These are phyloP conservation scores for Achaetomium macrosporum DNA, from an alignment of 2,329 filamentous ascomycete genomes.

Conservation along the genomic window DNA sequence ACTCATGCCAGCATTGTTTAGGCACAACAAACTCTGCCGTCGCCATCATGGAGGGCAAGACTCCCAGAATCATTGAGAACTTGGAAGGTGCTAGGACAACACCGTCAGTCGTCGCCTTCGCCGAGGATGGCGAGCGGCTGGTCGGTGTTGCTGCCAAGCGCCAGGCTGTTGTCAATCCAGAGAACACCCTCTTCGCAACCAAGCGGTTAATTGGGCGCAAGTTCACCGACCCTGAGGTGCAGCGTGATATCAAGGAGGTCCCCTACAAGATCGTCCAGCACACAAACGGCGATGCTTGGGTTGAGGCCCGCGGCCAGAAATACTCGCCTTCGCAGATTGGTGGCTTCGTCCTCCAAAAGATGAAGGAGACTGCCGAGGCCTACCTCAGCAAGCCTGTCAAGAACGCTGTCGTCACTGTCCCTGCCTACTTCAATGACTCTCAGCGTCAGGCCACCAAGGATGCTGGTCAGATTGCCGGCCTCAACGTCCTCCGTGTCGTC, in stretches of 20 bases:
- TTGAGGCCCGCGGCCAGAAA: conserved; percentile 86
- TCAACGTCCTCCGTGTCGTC: conserved; percentile 95
- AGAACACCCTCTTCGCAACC: conserved; percentile 96
- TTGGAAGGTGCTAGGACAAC: conserved; percentile 89
- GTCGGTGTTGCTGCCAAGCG: conserved; percentile 97
- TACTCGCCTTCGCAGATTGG: conserved; percentile 98
- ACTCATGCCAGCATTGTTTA: conserved; percentile 27
- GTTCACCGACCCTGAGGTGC: conserved; percentile 88
- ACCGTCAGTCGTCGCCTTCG: conserved; percentile 91
- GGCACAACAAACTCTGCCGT: conserved; percentile 96
- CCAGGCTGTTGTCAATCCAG: conserved; percentile 95
- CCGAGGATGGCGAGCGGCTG: conserved; percentile 89
- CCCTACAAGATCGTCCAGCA: conserved; percentile 99
- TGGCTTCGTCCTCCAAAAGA: conserved; percentile 94
- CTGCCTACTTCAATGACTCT: conserved; percentile 98
- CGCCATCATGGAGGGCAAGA: conserved; percentile 95
- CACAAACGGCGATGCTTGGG: conserved; percentile 94
- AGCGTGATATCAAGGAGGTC: conserved; percentile 95
- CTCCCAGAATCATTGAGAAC: conserved; percentile 95
- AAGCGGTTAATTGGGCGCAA: conserved; percentile 98
- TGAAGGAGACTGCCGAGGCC: conserved; percentile 97
- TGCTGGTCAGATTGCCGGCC: conserved; percentile 89
- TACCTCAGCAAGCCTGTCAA: conserved; percentile 87
- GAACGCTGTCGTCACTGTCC: conserved; percentile 95
- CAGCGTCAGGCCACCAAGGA: conserved; percentile 98